Conservation (phyloP, 768 basidiomycete genomes). For the Pulveroboletus frians region DNA sequence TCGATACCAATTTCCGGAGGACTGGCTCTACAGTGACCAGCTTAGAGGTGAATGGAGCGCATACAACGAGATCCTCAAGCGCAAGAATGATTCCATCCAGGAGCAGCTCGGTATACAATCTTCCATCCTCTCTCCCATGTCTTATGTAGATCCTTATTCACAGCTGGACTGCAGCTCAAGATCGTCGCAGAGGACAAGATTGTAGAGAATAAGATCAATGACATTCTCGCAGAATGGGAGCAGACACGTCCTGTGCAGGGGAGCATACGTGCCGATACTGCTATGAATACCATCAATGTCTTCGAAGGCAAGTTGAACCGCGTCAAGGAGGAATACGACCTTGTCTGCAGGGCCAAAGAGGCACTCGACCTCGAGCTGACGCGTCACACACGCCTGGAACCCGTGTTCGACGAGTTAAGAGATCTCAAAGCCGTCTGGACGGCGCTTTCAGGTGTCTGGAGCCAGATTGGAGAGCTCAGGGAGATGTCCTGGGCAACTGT, state of each 20-base stretch:
- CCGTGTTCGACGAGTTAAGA: slow-evolving; percentile 90
- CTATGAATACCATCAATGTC: slow-evolving; percentile 92
- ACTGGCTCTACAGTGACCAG: slow-evolving; percentile 99
- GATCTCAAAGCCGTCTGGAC: slow-evolving; percentile 99
- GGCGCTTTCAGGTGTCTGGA: slow-evolving; percentile 95
- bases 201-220: slow-evolving; percentile 91
- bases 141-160: slow-evolving; percentile 1
- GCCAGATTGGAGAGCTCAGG: slow-evolving; percentile 80
- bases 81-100: slow-evolving; percentile 98
- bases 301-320: slow-evolving; percentile 89
- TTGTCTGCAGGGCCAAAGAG: slow-evolving; percentile 94
- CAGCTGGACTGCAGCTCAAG: slow-evolving; percentile 96
- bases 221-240: slow-evolving; percentile 91
- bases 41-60: slow-evolving; percentile 97
- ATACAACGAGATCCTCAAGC: slow-evolving; percentile 94
- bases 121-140: background rate
- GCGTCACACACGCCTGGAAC: slow-evolving; percentile 86
- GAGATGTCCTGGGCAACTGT: slow-evolving; percentile 90
- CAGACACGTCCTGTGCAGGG: slow-evolving; percentile 95
- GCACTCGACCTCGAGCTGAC: slow-evolving; percentile 90
- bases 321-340: slow-evolving; percentile 91
- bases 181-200: slow-evolving; percentile 99
- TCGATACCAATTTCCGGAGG: slow-evolving; percentile 92
- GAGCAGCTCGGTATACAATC: slow-evolving; percentile 83
- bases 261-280: slow-evolving; percentile 91